Evolutionary conservation across 2,329 filamentous ascomycete genomes (phyloP).

Genomic region (Epichloe festucae): DNA sequence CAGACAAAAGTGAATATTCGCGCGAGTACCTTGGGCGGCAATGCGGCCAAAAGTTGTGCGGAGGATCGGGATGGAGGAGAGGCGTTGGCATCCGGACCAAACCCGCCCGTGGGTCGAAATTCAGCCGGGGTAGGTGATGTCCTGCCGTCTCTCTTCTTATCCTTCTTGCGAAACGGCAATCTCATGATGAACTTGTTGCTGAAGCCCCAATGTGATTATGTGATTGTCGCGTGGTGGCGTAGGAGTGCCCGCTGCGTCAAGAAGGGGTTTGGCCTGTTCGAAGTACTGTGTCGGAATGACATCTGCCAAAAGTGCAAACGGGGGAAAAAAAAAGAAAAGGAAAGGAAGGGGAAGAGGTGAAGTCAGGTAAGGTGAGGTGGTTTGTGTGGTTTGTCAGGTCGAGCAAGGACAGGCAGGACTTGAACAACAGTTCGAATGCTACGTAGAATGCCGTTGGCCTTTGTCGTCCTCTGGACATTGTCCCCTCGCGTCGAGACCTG

Average conservation of each 20-base stretch:
- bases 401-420: too few species aligned
- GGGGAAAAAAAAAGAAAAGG: too few species aligned
- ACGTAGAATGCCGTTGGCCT: background rate
- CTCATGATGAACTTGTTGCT: conserved; percentile 17
- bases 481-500: background rate
- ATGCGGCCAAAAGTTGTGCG: conserved; percentile 30
- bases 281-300: background rate
- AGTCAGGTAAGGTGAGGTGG: too few species aligned
- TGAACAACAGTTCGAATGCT: too few species aligned
- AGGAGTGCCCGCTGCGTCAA: too few species aligned
- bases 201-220: background rate
- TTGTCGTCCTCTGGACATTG: too few species aligned
- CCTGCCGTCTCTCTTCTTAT: conserved; percentile 21
- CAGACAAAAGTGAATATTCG: conserved; percentile 74
- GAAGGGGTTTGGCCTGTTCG: background rate
- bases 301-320: too few species aligned
- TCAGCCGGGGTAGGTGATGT: conserved; percentile 15
- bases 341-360: too few species aligned
- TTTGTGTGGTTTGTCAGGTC: too few species aligned
- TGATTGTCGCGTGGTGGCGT: background rate
- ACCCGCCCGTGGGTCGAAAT: conserved; percentile 13
- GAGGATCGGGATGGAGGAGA: conserved; percentile 29
- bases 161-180: conserved; percentile 24
- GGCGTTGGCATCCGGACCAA: conserved; percentile 13
- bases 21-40: conserved; percentile 58